Conservation (phyloP, 495 filamentous ascomycete genomes). For the Penicillium silybi region DNA sequence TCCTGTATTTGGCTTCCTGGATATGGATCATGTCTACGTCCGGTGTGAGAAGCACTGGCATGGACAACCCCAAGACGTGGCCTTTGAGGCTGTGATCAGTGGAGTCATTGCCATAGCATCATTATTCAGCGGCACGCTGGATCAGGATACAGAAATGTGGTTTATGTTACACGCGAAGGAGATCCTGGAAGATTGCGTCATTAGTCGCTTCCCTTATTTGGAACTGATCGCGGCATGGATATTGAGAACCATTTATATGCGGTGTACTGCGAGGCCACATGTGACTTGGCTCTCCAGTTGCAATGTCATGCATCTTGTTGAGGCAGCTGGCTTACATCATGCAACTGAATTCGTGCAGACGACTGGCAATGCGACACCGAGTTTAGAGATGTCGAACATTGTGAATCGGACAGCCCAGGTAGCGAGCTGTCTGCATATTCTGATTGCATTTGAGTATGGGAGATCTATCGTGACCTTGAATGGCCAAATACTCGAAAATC, state of each 20-base stretch:
- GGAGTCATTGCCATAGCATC: conserved; percentile 33
- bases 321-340: conserved; percentile 39
- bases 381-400: conserved; percentile 14
- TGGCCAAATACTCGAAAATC: conserved; percentile 1
- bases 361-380: conserved; percentile 2
- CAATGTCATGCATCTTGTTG: conserved; percentile 40
- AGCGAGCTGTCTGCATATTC: conserved; percentile 30
- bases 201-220: conserved; percentile 24
- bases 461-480: conserved; percentile 25
- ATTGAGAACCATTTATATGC: conserved; percentile 36
- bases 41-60: conserved; percentile 27
- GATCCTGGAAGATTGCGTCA: conserved; percentile 30
- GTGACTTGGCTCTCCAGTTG: conserved; percentile 40
- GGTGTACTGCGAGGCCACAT: conserved; percentile 38
- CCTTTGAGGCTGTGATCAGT: conserved; percentile 33
- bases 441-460: conserved; percentile 41
- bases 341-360: conserved; percentile 20
- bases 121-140: conserved; percentile 23
- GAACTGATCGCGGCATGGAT: conserved; percentile 38
- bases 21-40: conserved; percentile 20
- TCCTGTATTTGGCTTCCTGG: conserved; percentile 39
- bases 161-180: conserved; percentile 31
- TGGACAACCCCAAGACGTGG: conserved; percentile 14
- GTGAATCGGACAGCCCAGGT: conserved; percentile 28
- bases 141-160: conserved; percentile 21